phyloP scores from a whole-genome alignment of 768 basidiomycete genomes.

The Naganishia antarctica region DNA sequence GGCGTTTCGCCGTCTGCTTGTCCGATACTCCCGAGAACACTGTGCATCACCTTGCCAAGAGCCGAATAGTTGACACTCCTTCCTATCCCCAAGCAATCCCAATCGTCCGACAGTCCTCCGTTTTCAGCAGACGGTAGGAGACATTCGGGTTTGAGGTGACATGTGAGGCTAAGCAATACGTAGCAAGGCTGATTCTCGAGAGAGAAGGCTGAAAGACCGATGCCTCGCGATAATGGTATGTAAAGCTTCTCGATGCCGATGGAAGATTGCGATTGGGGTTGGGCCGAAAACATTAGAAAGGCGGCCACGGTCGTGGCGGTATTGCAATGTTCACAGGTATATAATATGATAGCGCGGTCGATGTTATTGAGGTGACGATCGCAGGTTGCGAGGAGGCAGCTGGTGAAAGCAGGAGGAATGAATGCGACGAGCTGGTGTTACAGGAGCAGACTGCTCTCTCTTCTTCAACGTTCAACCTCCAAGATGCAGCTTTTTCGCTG shows the following conservation, averaged over 20 bases:
- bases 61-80: constrained; percentile 65
- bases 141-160: constrained; percentile 53
- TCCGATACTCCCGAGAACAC: constrained; percentile 37
- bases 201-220: constrained; percentile 46
- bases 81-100: constrained; percentile 55
- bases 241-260: constrained; percentile 43
- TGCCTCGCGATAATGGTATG: constrained; percentile 44
- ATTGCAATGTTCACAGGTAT: too few relatives aligned
- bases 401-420: too few relatives aligned
- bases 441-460: too few relatives aligned
- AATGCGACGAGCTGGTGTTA: too few relatives aligned
- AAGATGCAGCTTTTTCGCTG: too few relatives aligned
- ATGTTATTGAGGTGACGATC: too few relatives aligned
- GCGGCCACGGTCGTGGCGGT: too few relatives aligned
- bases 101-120: constrained; percentile 51
- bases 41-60: constrained; percentile 53
- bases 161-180: constrained; percentile 54
- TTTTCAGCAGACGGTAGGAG: constrained; percentile 28
- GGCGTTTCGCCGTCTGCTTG: constrained; percentile 43
- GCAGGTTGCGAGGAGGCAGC: too few relatives aligned
- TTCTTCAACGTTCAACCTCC: too few relatives aligned
- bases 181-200: constrained; percentile 55
- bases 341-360: too few relatives aligned
- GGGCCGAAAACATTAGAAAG: too few relatives aligned
- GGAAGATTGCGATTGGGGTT: constrained; percentile 6